Percentiles rank a stretch among this genome's conserved stretches.
Conservation (phyloP, 129 eudicot genomes). For the Pittosporum tobira region DNA sequence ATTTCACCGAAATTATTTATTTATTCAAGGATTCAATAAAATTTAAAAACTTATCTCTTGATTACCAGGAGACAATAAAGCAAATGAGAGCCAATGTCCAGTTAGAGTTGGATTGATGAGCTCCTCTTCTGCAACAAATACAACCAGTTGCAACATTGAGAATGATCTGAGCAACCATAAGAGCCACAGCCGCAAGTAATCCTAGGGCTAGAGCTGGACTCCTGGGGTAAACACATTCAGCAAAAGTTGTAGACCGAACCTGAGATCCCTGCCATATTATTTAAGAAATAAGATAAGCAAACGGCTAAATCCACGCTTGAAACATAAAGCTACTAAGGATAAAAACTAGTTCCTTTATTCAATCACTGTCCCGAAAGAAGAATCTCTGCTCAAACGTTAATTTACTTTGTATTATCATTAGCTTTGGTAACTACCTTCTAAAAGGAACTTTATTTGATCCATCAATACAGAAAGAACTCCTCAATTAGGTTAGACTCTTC, state of each 20-base stretch:
- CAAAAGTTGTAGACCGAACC: conserved; percentile 30
- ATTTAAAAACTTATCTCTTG: not conserved
- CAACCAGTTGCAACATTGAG: conserved; percentile 58
- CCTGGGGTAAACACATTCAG: conserved; percentile 56
- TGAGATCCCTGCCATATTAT: conserved; percentile 16
- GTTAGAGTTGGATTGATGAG: not conserved
- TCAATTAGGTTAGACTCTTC: no score
- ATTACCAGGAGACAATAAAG: not conserved
- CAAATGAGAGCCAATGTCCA: not conserved
- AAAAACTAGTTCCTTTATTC: not conserved
- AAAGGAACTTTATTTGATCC: no score
- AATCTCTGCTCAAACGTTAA: not conserved
- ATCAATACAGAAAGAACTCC: no score
- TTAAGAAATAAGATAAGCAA: not conserved
- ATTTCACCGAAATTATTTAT: no score
- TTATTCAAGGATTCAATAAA: not conserved
- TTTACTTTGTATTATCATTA: not conserved
- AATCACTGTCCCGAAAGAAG: not conserved
- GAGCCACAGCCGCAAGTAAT: conserved; percentile 51
- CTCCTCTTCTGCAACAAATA: conserved; percentile 45
- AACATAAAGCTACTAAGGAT: not conserved
- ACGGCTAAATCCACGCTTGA: not conserved
- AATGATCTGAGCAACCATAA: conserved; percentile 54
- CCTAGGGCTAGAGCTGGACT: conserved; percentile 76
- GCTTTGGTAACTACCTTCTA: no score